These are phyloP conservation scores for Stygiomarasmius scandens DNA, from an alignment of 1,284 basidiomycete genomes.

Conservation along the genomic window DNA sequence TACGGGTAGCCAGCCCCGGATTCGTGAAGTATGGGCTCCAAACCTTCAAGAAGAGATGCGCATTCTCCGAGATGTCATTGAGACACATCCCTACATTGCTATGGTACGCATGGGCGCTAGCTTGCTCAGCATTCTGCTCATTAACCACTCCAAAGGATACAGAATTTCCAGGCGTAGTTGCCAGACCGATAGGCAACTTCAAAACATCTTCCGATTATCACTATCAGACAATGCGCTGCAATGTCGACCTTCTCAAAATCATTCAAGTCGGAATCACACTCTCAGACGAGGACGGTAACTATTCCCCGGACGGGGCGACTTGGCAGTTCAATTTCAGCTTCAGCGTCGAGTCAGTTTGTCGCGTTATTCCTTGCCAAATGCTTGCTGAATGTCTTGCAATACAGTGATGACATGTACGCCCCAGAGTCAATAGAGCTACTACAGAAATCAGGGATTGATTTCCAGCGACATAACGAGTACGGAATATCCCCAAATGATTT, in stretches of 20 bases:
- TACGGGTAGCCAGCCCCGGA: constrained; percentile 52
- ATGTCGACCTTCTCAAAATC: constrained; percentile 97
- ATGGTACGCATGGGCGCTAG: constrained; percentile 66
- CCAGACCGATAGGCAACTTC: constrained; percentile 94
- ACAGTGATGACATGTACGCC: constrained; percentile 95
- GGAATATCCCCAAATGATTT: constrained; percentile 95
- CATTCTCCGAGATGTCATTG: constrained; percentile 83
- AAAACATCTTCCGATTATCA: constrained; percentile 98
- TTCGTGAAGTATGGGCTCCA: constrained; percentile 93
- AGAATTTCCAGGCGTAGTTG: constrained; percentile 98
- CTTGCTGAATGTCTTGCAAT: constrained; percentile 1
- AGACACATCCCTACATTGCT: constrained; percentile 91
- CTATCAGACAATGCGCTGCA: constrained; percentile 99
- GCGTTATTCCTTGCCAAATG: not conserved
- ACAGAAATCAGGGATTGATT: constrained; percentile 95
- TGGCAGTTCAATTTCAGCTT: constrained; percentile 99
- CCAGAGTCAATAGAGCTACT: constrained; percentile 95
- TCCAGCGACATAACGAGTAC: constrained; percentile 89
- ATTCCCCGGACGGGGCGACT: constrained; percentile 86
- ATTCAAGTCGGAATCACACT: constrained; percentile 97
- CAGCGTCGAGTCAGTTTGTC: constrained; percentile 73
- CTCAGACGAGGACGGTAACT: constrained; percentile 91
- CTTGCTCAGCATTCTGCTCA: not conserved
- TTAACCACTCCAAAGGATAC: constrained; percentile 73
- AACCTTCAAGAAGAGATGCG: constrained; percentile 94